Percentiles rank a stretch among this genome's conserved stretches.
Conservation (phyloP, 371 early-diverging fungal genomes). For the Batkoa obscura region DNA sequence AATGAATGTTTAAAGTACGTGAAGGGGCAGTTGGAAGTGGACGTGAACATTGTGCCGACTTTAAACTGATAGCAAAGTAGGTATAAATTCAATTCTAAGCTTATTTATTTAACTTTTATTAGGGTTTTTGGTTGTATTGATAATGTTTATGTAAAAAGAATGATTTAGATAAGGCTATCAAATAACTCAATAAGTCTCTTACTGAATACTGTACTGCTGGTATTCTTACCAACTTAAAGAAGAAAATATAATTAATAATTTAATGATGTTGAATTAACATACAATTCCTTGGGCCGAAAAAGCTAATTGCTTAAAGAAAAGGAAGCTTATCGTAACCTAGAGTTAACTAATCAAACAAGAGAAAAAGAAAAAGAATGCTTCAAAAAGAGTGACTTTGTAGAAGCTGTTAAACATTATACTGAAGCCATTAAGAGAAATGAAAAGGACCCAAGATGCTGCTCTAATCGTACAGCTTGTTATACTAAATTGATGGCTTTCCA, state of each 20-base stretch:
- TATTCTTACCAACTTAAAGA: constrained; percentile 71
- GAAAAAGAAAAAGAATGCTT: constrained; percentile 84
- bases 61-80: constrained; percentile 81
- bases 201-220: constrained; percentile 92
- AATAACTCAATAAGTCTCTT: constrained; percentile 77
- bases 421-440: constrained; percentile 94
- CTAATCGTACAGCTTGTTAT: constrained; percentile 94
- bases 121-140: constrained; percentile 84
- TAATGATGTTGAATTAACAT: background rate
- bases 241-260: constrained; percentile 12
- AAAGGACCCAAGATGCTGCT: constrained; percentile 71
- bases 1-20: constrained; percentile 77
- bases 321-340: constrained; percentile 69
- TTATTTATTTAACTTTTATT: constrained; percentile 2
- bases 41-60: constrained; percentile 78
- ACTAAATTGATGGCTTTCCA: constrained; percentile 84
- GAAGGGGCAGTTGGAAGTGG: constrained; percentile 84
- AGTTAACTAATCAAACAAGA: constrained; percentile 74
- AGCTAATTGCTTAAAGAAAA: constrained; percentile 51
- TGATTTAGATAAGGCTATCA: constrained; percentile 69
- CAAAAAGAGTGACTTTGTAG: constrained; percentile 72
- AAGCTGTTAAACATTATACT: constrained; percentile 86
- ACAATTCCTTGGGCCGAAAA: constrained; percentile 70
- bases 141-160: constrained; percentile 64
- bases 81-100: background rate